Conservation (phyloP, 2,329 filamentous ascomycete species). For the Aspergillus jensenii region DNA sequence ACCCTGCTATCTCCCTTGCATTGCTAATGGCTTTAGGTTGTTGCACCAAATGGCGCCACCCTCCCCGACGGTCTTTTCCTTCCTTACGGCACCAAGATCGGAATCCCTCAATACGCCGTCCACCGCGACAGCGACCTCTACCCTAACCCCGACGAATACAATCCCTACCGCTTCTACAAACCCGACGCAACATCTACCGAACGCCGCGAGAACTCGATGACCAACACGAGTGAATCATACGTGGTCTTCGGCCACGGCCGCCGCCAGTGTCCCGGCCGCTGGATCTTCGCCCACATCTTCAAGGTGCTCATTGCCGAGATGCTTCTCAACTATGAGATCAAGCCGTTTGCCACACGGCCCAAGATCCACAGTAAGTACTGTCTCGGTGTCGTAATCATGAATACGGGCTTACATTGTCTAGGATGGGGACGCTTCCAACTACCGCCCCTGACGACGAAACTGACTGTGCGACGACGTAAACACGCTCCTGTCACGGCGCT, state of each 20-base stretch:
- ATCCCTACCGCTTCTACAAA: constrained; percentile 15
- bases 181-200: not conserved
- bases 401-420: not conserved
- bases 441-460: constrained; percentile 11
- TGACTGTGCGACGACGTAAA: constrained; percentile 13
- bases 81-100: constrained; percentile 14
- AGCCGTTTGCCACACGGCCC: constrained; percentile 9
- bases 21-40: constrained; percentile 2
- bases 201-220: constrained; percentile 7
- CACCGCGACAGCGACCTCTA: constrained; percentile 16
- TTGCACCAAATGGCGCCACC: constrained; percentile 8
- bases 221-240: constrained; percentile 13
- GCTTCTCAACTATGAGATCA: constrained; percentile 15
- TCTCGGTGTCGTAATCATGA: not conserved
- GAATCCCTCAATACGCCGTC: constrained; percentile 16
- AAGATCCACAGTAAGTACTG: constrained; percentile 11
- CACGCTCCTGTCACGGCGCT: not conserved
- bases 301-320: constrained; percentile 14
- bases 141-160: constrained; percentile 10
- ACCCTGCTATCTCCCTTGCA: not conserved
- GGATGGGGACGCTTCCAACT: constrained; percentile 17
- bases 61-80: constrained; percentile 12
- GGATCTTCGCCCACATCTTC: constrained; percentile 15
- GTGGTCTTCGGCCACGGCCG: constrained; percentile 17
- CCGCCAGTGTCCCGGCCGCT: constrained; percentile 15